Evolutionary conservation across 371 early-diverging fungal species (phyloP), one percentile per base, ranked within the genome.

Genomic region (Amoeboaphelidium occidentale): DNA sequence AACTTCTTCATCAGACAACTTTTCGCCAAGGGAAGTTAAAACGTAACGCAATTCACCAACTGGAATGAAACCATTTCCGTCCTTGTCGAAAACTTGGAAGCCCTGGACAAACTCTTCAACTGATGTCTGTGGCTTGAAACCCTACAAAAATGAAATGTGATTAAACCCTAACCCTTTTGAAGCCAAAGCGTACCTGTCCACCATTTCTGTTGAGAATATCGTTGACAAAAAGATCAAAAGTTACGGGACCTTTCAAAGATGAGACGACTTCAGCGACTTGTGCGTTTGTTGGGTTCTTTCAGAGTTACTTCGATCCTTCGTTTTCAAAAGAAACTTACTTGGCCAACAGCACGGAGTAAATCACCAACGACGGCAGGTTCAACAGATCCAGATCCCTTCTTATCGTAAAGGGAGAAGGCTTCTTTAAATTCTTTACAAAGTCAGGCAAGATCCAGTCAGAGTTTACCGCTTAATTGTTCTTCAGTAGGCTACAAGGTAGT

Each of bases 201-300:
- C 48, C 23, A 24, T 42, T 50, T 21, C 4, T 2, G 3, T 10
- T 26, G 1, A 25, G 3, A 27, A 25, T 24, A 27, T 0, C 14
- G 13, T 3, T 13, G 25, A 21, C 55, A 22, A 44, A 1, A 27
- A 20, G 25, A 3, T 23, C 22, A 13, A 24, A 47, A 23, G 45
- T 20, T 49, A 21, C 39, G 17, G 10, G 3, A 39, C 4, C 17
- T 20, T 45, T 24, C 2, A 12, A 25, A n/a, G 22, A n/a, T 21
- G 48, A 69, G 17, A 71, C 65, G n/a, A 81, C 65, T 43, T 79
- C 79, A 47, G 60, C 58, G 13, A 85, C 75, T 57, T 85, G 79
- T 24, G 79, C 70, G 55, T 84, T 75, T 21, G 84, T 79, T 26
- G 85, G 86, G 65, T 83, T 84, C 60, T 81, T 23, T n/a, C n/a